A percentile compares a stretch with the other conserved stretches of the same genome.
phyloP scores from a whole-genome alignment of 441 rosid genomes.

The Populus hybrid region DNA sequence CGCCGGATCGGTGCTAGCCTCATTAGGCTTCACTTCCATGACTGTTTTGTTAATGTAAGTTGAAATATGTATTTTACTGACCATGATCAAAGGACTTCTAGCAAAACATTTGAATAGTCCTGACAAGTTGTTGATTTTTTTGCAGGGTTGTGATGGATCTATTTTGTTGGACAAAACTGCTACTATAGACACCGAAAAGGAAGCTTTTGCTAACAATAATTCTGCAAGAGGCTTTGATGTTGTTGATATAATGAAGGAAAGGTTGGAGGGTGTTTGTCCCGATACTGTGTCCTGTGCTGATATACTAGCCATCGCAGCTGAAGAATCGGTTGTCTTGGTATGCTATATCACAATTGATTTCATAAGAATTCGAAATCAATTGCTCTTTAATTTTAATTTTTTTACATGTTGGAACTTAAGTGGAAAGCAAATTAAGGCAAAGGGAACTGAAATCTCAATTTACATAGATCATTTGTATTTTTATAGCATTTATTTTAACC shows the following conservation, averaged over 20 bases:
- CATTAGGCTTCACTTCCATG: not conserved
- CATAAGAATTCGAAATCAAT: no score
- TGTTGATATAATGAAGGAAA: constrained; percentile 56
- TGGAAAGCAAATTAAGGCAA: not conserved
- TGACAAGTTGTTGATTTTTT: not conserved
- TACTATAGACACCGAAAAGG: constrained; percentile 44
- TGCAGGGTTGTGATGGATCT: constrained; percentile 43
- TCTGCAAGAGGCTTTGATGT: constrained; percentile 54
- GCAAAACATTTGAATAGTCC: not conserved
- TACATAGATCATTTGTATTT: not conserved
- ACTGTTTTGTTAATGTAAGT: constrained; percentile 51
- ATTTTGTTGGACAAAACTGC: constrained; percentile 43
- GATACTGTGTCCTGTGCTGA: constrained; percentile 71
- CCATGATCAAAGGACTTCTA: not conserved
- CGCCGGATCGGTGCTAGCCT: constrained; percentile 59
- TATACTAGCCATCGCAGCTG: constrained; percentile 57
- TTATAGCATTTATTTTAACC: not conserved
- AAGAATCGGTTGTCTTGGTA: constrained; percentile 56
- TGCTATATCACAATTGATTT: not conserved
- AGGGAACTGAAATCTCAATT: not conserved
- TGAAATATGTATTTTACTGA: not conserved
- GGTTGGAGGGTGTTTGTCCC: constrained; percentile 50
- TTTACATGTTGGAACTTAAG: not conserved
- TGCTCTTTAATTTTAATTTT: no score
- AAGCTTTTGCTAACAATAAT: constrained; percentile 28